Base-by-base conservation (phyloP, 176 grass and related monocot species). In the Cymbopogon citratus region DNA sequence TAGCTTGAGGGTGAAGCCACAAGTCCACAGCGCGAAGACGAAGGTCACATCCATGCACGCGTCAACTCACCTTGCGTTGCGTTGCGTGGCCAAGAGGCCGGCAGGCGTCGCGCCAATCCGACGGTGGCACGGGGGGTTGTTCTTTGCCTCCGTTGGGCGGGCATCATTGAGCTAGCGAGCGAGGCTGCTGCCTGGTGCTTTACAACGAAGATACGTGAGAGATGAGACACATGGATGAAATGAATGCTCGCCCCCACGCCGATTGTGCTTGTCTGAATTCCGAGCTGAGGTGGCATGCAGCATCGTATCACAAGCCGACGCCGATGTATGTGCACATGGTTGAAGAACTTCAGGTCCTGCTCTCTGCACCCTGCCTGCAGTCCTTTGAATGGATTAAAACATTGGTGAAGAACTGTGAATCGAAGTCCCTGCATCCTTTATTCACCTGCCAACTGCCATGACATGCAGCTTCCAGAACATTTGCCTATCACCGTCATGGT, bases 121-220 rank as follows among this genome's bases (percentile, higher is more conserved):
- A 2, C 23, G 16, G 36, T 60, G 71, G 29, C 84, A 65, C 71
- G 35, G n/a, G 3, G 31, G 23, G 1, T 9, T 23, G 13, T 72
- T 9, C 26, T 0, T 34, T 9, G 25, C 34, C 27, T 84, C 31
- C n/a, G 19, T n/a, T n/a, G n/a, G 31, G 10, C 27, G 25, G 69
- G 40, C 86, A 89, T 89, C 71, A 80, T 89, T 61, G 31, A 75
- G 5, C 3, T 3, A 1, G 31, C 31, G n/a, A 33, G 31, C 3
- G 31, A 33, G 44, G 46, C 46, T 5, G 4, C n/a, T n/a, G n/a
- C n/a, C 31, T 33, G 3, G 12, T 52, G 51, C 87, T 89, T 89
- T 63, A 63, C 76, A 84, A 13, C 87, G 18, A 85, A 80, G 81
- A 28, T 8, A 29, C 49, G 25, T 33, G 57, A 19, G 12, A n/a